Conservation (phyloP, 2,329 filamentous ascomycete species). For the Phyllachora maydis region DNA sequence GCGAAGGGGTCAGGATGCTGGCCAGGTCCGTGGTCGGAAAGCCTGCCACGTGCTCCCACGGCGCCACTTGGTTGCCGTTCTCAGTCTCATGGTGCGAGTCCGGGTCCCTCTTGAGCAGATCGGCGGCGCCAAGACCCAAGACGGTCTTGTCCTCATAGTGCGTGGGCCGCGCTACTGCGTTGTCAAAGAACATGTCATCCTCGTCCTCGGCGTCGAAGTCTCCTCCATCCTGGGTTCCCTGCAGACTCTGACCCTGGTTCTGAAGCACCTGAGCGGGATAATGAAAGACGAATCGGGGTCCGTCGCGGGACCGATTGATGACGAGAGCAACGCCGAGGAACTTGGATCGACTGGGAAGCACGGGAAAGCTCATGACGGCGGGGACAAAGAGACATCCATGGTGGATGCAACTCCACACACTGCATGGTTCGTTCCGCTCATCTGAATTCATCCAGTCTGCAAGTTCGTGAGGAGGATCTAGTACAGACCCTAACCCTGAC, state of each 20-base stretch:
- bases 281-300: constrained; percentile 70
- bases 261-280: constrained; percentile 44
- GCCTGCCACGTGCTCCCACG: constrained; percentile 55
- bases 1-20: constrained; percentile 56
- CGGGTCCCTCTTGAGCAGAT: constrained; percentile 22
- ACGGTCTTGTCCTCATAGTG: constrained; percentile 10
- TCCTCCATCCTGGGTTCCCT: constrained; percentile 12
- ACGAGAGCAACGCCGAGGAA: constrained; percentile 54
- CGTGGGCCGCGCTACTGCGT: constrained; percentile 16
- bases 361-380: constrained; percentile 22
- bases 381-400: no score
- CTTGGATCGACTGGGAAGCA: constrained; percentile 29
- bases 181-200: constrained; percentile 29
- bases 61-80: constrained; percentile 34
- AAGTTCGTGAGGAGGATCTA: no score
- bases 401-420: no score
- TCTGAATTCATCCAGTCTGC: no score
- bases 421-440: no score
- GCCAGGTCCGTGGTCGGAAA: constrained; percentile 61
- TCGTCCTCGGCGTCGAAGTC: constrained; percentile 20
- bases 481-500: no score
- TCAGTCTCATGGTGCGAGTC: constrained; percentile 35
- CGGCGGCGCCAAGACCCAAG: constrained; percentile 13
- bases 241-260: constrained; percentile 17
- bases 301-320: constrained; percentile 54